phyloP scores from a whole-genome alignment of 441 rosid species.

The Populus trichocarpa region DNA sequence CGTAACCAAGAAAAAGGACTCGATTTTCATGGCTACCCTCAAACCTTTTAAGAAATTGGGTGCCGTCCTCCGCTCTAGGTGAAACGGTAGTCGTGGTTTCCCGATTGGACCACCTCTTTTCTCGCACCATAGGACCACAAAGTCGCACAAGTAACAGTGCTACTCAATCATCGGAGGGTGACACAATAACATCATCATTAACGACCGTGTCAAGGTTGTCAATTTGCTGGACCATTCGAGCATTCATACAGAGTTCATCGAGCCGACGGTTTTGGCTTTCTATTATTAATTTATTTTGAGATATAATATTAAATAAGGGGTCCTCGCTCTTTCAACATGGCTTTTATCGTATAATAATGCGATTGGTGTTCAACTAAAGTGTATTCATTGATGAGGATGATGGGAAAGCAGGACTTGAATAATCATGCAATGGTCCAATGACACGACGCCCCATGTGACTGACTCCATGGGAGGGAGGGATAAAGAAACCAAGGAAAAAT shows the following conservation, averaged over 20 bases:
- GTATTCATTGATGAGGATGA: conserved; percentile 14
- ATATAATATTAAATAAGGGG: not conserved
- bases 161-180: not conserved
- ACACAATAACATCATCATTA: not conserved
- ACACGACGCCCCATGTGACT: conserved; percentile 55
- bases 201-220: not conserved
- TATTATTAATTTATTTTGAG: not conserved
- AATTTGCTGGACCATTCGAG: not conserved
- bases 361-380: not conserved
- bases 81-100: not conserved
- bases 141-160: not conserved
- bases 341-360: conserved; percentile 15
- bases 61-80: not conserved
- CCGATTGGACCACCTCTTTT: conserved; percentile 15
- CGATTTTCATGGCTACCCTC: not conserved
- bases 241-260: not conserved
- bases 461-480: conserved; percentile 27
- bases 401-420: conserved; percentile 22
- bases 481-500: conserved; percentile 11
- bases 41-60: not conserved
- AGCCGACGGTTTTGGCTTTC: conserved; percentile 4
- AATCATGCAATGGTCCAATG: conserved; percentile 41
- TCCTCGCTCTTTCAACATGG: conserved; percentile 25
- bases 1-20: no score
- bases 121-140: conserved; percentile 8